Base-by-base conservation (phyloP, 768 basidiomycete genomes). In the Boletus barrowsii region DNA sequence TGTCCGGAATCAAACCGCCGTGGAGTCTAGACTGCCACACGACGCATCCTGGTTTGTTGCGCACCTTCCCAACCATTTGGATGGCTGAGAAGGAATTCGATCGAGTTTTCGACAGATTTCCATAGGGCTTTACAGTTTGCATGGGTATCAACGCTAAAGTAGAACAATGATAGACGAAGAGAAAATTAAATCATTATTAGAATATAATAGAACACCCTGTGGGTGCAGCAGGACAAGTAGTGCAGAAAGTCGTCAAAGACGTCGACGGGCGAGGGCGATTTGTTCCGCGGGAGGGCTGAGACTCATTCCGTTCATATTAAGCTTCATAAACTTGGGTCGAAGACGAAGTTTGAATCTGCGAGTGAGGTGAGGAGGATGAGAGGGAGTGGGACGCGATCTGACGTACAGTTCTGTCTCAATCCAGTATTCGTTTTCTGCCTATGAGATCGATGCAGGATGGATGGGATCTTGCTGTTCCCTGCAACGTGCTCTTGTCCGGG, bases 401-500 rank as follows among this genome's bases (percentile, higher is more conserved):
- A 75, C 85, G 52, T 69, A 88, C 88, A 90, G 74, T 66, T 90
- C 88, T 8, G 81, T 81, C 58, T 84, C 89, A 55, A 79, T 82
- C 88, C 88, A 91, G 14, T 73, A 78, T 29, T 90, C 86, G 62
- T 90, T 88, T 65, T 90, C 88, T 18, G 88, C 88, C 50, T 82
- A 77, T 17, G 86, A 80, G 17, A 75, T 90, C 86, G 60, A 66
- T 83, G 90, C 70, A 91, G 80, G 24, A 86, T 68, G 22, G 88
- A 83, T 37, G 88, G 88, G 62, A 91, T 90, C 73, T 91, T 91
- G 54, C 86, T 84, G 67, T 90, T 91, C 37, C 88, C 88, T 14
- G 85, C 88, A 45, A 89, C 87, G 77, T 91, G 88, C 70, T 91
- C 89, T 70, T 90, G 89, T 15, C 88, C 89, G 10, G 88, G 88